Evolutionary conservation across 768 basidiomycete species (phyloP), one percentile per base, ranked within the genome.

Genomic region (Rhizopogon roseolus): DNA sequence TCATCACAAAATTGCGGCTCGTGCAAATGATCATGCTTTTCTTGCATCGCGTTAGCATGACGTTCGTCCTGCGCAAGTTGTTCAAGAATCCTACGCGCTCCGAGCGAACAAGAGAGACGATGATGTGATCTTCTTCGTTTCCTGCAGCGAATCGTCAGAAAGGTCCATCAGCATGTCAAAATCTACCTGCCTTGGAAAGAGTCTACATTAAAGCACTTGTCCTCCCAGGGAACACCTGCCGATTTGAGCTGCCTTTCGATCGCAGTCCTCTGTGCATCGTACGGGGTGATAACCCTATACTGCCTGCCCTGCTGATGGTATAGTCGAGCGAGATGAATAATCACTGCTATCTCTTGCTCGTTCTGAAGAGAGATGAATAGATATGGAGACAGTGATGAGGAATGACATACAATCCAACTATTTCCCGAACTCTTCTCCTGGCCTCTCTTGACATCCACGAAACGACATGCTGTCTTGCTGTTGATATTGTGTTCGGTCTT

Each of bases 1-100:
- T 7, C 14, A 22, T 54, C 13, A 70, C 59, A 41, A 64, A 70
- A 8, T 50, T 22, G 5, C 72, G 71, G 55, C 69, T 86, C 7
- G 84, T 76, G 49, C 85, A 73, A 62, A 93, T 82, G 59, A 83
- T 81, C 88, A 93, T 92, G 36, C 81, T 82, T 45, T 67, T 65
- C 64, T 85, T 85, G 73, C 85, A 90, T 19, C 89, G 79, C 32
- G 85, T 87, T 32, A 92, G 76, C 89, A 93, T 90, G 41, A 93
- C 90, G 79, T 93, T 93, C 44, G 84, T 87, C 5, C 90, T 77
- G 9, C 84, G 76, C 6, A 76, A 52, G 59, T 81, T 83, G 13
- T 63, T 69, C 19, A 93, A 71, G 59, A 93, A 93, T 11, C 91
- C 90, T 17, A 80, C 66, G 14, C 66, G 71, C 5, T 67, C 57